These are phyloP conservation scores for Diversispora eburnea DNA, from an alignment of 192 early-diverging fungal genomes.

Conservation along the genomic window DNA sequence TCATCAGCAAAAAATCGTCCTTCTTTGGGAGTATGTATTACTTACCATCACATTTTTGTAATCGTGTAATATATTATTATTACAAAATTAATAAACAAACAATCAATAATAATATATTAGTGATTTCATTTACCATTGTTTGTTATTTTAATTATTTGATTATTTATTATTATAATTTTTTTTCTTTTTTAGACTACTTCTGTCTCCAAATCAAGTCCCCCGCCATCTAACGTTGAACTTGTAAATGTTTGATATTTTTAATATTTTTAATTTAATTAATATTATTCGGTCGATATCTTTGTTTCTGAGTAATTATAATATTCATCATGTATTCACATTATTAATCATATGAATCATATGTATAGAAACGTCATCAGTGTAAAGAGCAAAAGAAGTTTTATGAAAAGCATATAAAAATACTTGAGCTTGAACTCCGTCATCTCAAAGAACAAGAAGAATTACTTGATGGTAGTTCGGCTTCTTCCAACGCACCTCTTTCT, in stretches of 20 bases:
- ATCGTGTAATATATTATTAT: too few relatives aligned
- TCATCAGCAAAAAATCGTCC: not conserved
- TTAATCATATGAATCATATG: too few relatives aligned
- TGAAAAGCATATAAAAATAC: slow-evolving; percentile 48
- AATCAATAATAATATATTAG: too few relatives aligned
- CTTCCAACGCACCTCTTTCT: slow-evolving; percentile 21
- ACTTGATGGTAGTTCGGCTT: slow-evolving; percentile 24
- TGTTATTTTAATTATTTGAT: not conserved
- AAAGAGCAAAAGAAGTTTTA: slow-evolving; percentile 40
- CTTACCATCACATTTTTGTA: too few relatives aligned
- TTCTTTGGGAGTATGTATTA: too few relatives aligned
- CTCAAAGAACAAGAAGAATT: slow-evolving; percentile 46
- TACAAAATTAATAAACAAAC: too few relatives aligned
- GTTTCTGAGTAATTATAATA: not conserved
- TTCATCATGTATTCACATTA: not conserved
- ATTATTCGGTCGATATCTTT: not conserved
- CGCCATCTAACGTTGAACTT: not conserved
- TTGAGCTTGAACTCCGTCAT: slow-evolving; percentile 47
- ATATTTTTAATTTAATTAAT: not conserved
- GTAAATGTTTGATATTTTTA: not conserved
- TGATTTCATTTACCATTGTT: not conserved
- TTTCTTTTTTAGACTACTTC: not conserved
- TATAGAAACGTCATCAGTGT: slow-evolving; percentile 42
- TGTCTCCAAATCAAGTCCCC: not conserved
- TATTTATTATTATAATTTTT: not conserved